phyloP scores from a whole-genome alignment of 2,329 filamentous ascomycete genomes.

The Botrytis fabae region DNA sequence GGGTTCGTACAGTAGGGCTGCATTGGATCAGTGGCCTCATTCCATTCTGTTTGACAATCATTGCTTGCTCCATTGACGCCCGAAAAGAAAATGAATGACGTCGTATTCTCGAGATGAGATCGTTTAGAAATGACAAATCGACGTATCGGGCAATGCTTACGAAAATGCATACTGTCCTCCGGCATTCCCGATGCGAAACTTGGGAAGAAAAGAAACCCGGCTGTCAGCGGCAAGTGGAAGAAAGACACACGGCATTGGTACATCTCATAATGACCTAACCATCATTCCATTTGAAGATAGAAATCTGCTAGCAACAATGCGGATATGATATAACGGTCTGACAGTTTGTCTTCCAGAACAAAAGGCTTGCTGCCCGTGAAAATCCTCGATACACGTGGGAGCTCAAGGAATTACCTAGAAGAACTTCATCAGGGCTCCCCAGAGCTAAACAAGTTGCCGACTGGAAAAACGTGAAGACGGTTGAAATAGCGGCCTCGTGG shows the following conservation, averaged over 20 bases:
- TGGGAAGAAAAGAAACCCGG: not conserved
- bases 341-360: not conserved
- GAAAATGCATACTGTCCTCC: slow-evolving; percentile 5
- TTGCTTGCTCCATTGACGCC: slow-evolving; percentile 3
- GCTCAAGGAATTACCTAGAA: slow-evolving; percentile 21
- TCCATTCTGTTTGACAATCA: slow-evolving; percentile 13
- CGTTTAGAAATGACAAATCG: not conserved
- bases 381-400: slow-evolving; percentile 13
- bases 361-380: not conserved
- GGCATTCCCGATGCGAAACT: not conserved
- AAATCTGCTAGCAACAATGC: slow-evolving; percentile 10
- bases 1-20: slow-evolving; percentile 13
- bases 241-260: not conserved
- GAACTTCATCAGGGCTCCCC: slow-evolving; percentile 12
- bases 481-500: not conserved
- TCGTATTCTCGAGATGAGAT: slow-evolving; percentile 17
- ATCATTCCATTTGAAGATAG: not conserved
- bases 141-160: slow-evolving; percentile 14
- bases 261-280: not conserved
- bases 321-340: slow-evolving; percentile 11
- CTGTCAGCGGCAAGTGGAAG: not conserved
- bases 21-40: not conserved
- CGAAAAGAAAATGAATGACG: not conserved
- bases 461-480: slow-evolving; percentile 11
- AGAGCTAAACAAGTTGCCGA: slow-evolving; percentile 4